Percentiles rank a stretch among this genome's conserved stretches.
Evolutionary conservation across 345 rosid species (phyloP).

Genomic region (Psidium guajava): DNA sequence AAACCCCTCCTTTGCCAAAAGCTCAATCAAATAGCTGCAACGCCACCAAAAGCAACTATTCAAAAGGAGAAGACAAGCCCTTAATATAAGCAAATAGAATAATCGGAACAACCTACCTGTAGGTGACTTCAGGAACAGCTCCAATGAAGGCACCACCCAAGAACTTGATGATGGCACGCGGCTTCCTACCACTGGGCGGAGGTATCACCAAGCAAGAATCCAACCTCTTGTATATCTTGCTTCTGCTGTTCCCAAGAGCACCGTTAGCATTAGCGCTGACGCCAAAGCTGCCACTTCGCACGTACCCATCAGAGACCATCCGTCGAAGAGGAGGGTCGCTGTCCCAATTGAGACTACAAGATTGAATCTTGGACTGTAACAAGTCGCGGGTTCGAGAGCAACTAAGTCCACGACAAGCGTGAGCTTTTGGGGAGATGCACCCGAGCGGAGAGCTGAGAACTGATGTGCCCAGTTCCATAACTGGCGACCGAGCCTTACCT

Average conservation of each 20-base stretch:
- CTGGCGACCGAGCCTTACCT: background rate
- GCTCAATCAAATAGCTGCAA: constrained; percentile 64
- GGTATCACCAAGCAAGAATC: constrained; percentile 61
- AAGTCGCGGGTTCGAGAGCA: background rate
- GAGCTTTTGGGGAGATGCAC: background rate
- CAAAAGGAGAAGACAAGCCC: background rate
- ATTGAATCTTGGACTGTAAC: background rate
- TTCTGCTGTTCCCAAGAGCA: background rate
- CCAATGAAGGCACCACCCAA: constrained; percentile 87
- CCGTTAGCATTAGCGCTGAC: background rate
- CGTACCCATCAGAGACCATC: constrained; percentile 24
- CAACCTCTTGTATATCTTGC: constrained; percentile 33
- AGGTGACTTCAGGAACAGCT: constrained; percentile 85
- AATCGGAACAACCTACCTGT: constrained; percentile 30
- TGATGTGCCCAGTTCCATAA: background rate
- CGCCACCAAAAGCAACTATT: background rate
- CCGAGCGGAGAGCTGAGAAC: background rate
- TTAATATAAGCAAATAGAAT: background rate
- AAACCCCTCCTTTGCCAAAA: constrained; percentile 79
- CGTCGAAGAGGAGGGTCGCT: background rate
- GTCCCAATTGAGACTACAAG: background rate
- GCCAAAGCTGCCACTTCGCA: constrained; percentile 6
- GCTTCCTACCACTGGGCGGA: constrained; percentile 38
- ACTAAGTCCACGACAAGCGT: background rate
- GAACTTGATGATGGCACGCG: constrained; percentile 72